Conservation (phyloP, 129 eudicot species). For the Chrysanthemum seticuspe region DNA sequence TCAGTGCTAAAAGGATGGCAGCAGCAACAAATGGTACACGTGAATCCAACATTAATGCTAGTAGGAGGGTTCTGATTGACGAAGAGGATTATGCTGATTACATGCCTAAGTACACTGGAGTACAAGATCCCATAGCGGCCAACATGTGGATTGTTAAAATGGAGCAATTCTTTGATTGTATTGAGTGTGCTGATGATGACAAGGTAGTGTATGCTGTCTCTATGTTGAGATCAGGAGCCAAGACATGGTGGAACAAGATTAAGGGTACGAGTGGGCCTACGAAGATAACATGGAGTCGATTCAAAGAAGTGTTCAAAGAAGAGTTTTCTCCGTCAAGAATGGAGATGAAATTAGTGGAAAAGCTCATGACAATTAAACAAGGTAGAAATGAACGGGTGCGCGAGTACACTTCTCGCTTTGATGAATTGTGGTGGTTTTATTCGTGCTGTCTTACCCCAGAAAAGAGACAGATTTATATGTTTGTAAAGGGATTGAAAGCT, state of each 20-base stretch:
- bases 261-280: too few species aligned
- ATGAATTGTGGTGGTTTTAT: not conserved
- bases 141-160: constrained; percentile 10
- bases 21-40: not conserved
- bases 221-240: too few species aligned
- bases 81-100: not conserved
- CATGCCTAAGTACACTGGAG: not conserved
- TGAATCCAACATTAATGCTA: too few species aligned
- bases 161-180: not conserved
- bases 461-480: not conserved
- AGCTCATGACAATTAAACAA: too few species aligned
- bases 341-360: too few species aligned
- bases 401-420: too few species aligned
- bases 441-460: not conserved
- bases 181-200: not conserved
- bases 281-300: too few species aligned
- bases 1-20: constrained; percentile 1
- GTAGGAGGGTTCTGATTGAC: not conserved
- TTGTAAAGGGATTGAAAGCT: not conserved
- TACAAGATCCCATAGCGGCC: not conserved
- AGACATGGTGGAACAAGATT: too few species aligned
- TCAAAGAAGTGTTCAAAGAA: too few species aligned
- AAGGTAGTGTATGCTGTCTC: too few species aligned
- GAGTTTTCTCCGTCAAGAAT: too few species aligned
- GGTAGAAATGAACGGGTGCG: too few species aligned